Conservation (phyloP, 768 basidiomycete species). For the Mycena filopes region DNA sequence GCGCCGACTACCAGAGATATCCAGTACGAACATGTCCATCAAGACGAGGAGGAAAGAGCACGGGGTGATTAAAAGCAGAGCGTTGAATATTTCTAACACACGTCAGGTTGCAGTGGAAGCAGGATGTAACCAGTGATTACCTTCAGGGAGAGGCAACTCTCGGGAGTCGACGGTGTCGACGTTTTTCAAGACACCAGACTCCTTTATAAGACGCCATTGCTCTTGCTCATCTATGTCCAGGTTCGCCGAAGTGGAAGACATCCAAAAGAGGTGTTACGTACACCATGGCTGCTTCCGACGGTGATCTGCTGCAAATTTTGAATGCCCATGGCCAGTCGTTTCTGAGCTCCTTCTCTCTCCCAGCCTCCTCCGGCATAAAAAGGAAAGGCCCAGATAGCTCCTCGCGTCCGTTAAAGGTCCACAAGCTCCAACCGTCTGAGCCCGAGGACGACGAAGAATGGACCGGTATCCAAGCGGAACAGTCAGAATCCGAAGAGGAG, state of each 20-base stretch:
- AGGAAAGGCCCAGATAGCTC: conserved; percentile 30
- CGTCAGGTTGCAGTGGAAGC: conserved; percentile 8
- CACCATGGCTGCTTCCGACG: conserved; percentile 43
- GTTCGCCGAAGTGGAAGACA: no score
- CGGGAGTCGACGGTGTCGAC: conserved; percentile 50
- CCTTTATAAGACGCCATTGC: conserved; percentile 79
- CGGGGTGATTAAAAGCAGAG: conserved; percentile 74
- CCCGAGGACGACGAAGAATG: conserved; percentile 25
- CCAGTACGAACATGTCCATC: conserved; percentile 82
- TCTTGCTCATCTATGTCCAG: conserved; percentile 73
- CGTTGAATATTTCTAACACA: conserved; percentile 73
- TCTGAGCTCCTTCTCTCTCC: conserved; percentile 51
- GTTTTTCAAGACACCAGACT: conserved; percentile 61
- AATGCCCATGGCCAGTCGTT: conserved; percentile 61
- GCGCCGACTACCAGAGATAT: background rate
- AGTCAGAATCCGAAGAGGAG: conserved; percentile 38
- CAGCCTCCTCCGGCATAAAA: conserved; percentile 33
- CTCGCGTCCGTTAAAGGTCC: conserved; percentile 21
- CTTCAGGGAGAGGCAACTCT: conserved; percentile 18
- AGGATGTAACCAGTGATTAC: background rate
- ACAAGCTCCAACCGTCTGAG: conserved; percentile 22
- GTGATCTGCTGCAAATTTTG: conserved; percentile 53
- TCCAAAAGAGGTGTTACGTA: no score
- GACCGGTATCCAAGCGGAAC: conserved; percentile 27
- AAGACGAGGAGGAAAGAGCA: conserved; percentile 78